Conservation (phyloP, 148 eudicot species). For the Amaranthus cruentus region DNA sequence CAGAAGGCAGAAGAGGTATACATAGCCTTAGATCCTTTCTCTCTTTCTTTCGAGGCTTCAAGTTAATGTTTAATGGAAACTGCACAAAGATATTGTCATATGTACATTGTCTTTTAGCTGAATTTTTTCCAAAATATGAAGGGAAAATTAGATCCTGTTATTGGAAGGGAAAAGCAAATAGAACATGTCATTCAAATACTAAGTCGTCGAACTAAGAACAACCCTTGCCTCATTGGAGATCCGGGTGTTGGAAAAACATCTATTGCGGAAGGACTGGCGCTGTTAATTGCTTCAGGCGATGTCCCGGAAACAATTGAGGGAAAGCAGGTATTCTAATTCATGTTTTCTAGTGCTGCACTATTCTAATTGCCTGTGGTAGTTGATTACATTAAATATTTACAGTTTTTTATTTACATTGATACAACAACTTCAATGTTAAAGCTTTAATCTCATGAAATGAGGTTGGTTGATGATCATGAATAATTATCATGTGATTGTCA, state of each 20-base stretch:
- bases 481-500: too few species aligned
- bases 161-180: conserved; percentile 76
- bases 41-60: background rate
- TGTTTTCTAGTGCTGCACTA: background rate
- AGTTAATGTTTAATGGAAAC: background rate
- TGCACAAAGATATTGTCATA: background rate
- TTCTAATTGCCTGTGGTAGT: background rate
- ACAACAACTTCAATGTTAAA: too few species aligned
- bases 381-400: background rate
- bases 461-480: too few species aligned
- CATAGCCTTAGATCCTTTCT: background rate
- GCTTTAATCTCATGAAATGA: too few species aligned
- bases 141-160: conserved; percentile 95
- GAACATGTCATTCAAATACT: conserved; percentile 87
- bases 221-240: conserved; percentile 89
- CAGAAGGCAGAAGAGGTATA: conserved; percentile 79
- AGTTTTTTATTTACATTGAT: background rate
- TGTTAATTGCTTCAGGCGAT: conserved; percentile 69
- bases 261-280: conserved; percentile 92
- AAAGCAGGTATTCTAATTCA: conserved; percentile 50
- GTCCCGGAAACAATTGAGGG: conserved; percentile 89
- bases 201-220: conserved; percentile 77
- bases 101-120: conserved; percentile 3
- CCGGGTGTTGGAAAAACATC: conserved; percentile 97
- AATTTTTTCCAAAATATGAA: conserved; percentile 23